These are phyloP conservation scores for Plenodomus lindquistii DNA, from an alignment of 2,329 filamentous ascomycete species.

Conservation along the genomic window DNA sequence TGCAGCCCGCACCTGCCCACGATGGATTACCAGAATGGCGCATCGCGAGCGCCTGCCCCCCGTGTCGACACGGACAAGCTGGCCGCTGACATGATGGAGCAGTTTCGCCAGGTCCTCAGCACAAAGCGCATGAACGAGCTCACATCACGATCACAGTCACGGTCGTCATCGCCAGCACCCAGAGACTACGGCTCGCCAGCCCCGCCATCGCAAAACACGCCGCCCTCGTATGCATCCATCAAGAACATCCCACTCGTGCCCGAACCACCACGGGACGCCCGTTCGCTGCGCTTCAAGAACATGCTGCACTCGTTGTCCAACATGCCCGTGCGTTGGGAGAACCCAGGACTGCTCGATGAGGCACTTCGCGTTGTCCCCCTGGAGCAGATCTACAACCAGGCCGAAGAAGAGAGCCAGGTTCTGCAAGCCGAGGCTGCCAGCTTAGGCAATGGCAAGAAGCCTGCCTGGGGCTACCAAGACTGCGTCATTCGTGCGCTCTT, in stretches of 20 bases:
- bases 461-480: constrained; percentile 97
- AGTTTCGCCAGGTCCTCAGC: constrained; percentile 85
- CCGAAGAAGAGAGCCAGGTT: constrained; percentile 90
- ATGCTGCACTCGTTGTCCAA: constrained; percentile 82
- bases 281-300: constrained; percentile 61
- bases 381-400: constrained; percentile 89
- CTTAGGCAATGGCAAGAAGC: constrained; percentile 75
- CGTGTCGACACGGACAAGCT: constrained; percentile 36
- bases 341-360: constrained; percentile 91
- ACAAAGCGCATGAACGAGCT: constrained; percentile 87
- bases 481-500: constrained; percentile 89
- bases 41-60: constrained; percentile 29
- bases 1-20: constrained; percentile 22
- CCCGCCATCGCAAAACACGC: constrained; percentile 41
- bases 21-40: constrained; percentile 42
- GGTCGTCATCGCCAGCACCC: constrained; percentile 62
- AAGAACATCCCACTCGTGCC: constrained; percentile 72
- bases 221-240: constrained; percentile 64
- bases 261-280: constrained; percentile 65
- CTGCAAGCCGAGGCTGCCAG: constrained; percentile 86
- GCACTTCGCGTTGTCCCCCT: constrained; percentile 84
- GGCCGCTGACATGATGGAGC: constrained; percentile 77
- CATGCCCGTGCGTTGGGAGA: constrained; percentile 93
- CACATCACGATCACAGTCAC: constrained; percentile 62
- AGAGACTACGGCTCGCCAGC: constrained; percentile 51